Evolutionary conservation across 2,329 filamentous ascomycete species (phyloP).

Genomic region (Trichoderma koningii): DNA sequence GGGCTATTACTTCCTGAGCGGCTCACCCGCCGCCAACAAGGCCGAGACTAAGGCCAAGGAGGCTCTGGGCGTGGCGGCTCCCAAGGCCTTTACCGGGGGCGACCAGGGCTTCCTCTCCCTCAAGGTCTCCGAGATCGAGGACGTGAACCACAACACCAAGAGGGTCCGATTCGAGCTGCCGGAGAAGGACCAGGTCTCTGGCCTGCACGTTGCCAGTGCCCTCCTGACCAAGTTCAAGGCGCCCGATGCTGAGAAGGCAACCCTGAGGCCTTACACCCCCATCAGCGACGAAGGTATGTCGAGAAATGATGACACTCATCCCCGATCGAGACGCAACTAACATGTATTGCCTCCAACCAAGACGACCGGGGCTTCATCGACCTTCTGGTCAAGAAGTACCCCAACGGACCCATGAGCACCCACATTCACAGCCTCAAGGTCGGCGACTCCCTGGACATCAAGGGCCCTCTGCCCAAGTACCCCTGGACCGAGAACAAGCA

Average conservation of each 20-base stretch:
- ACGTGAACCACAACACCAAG: slow-evolving; percentile 94
- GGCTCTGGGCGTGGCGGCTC: slow-evolving; percentile 41
- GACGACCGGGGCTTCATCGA: slow-evolving; percentile 79
- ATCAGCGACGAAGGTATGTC: slow-evolving; percentile 76
- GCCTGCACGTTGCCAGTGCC: slow-evolving; percentile 79
- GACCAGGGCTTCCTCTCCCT: slow-evolving; percentile 88
- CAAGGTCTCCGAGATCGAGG: slow-evolving; percentile 75
- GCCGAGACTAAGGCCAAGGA: slow-evolving; percentile 57
- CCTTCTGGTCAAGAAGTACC: slow-evolving; percentile 89
- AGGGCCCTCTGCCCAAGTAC: slow-evolving; percentile 96
- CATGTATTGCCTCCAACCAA: slow-evolving; percentile 39
- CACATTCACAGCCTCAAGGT: slow-evolving; percentile 82
- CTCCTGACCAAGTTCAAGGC: slow-evolving; percentile 91
- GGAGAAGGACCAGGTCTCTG: slow-evolving; percentile 80
- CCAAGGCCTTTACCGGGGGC: slow-evolving; percentile 71
- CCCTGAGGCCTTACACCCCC: slow-evolving; percentile 91
- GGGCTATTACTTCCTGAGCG: slow-evolving; percentile 58
- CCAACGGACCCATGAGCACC: slow-evolving; percentile 85
- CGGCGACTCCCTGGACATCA: slow-evolving; percentile 83
- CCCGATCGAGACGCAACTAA: not conserved
- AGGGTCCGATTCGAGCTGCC: slow-evolving; percentile 84
- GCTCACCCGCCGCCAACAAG: slow-evolving; percentile 56
- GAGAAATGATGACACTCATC: too few relatives aligned
- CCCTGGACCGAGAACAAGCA: slow-evolving; percentile 90
- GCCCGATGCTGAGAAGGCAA: slow-evolving; percentile 78